These are phyloP conservation scores for Lipomyces starkeyi DNA, from an alignment of 805 yeast genomes.

Conservation along the genomic window DNA sequence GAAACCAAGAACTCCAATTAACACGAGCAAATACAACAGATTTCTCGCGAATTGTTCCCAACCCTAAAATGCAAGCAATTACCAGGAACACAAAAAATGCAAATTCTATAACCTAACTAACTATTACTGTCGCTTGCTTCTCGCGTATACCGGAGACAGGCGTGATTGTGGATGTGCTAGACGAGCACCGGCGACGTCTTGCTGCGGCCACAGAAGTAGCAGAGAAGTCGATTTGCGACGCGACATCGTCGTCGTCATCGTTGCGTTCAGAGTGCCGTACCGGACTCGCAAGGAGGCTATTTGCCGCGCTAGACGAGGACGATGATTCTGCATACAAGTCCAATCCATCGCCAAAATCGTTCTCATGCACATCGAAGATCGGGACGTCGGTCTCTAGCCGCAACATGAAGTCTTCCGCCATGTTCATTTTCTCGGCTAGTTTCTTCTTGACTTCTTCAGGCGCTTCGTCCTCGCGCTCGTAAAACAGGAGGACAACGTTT, in stretches of 20 bases:
- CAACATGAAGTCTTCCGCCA: slow-evolving; percentile 12
- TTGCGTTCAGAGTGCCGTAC: neutral
- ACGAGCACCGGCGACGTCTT: neutral
- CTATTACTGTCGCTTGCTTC: neutral
- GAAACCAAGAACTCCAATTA: neutral
- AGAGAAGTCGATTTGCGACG: neutral
- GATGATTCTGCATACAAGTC: slow-evolving; percentile 12
- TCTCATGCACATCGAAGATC: slow-evolving; percentile 25
- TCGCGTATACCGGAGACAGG: slow-evolving; percentile 1
- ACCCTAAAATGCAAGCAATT: neutral
- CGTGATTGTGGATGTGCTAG: slow-evolving; percentile 1
- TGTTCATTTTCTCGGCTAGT: slow-evolving; percentile 2
- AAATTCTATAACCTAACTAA: neutral
- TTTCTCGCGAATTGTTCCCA: neutral
- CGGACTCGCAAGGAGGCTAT: slow-evolving; percentile 1
- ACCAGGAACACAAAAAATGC: neutral
- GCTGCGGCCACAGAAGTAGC: neutral
- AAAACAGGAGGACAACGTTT: slow-evolving; percentile 83
- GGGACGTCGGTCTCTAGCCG: slow-evolving; percentile 18
- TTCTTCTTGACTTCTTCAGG: neutral
- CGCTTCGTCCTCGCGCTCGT: slow-evolving; percentile 50
- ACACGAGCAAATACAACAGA: neutral
- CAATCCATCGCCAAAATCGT: slow-evolving; percentile 21
- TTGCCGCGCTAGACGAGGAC: slow-evolving; percentile 17
- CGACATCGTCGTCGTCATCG: neutral